Percentiles rank a stretch among this genome's conserved stretches.
phyloP scores from a whole-genome alignment of 371 early-diverging fungal genomes.

The Mucor piriformis region DNA sequence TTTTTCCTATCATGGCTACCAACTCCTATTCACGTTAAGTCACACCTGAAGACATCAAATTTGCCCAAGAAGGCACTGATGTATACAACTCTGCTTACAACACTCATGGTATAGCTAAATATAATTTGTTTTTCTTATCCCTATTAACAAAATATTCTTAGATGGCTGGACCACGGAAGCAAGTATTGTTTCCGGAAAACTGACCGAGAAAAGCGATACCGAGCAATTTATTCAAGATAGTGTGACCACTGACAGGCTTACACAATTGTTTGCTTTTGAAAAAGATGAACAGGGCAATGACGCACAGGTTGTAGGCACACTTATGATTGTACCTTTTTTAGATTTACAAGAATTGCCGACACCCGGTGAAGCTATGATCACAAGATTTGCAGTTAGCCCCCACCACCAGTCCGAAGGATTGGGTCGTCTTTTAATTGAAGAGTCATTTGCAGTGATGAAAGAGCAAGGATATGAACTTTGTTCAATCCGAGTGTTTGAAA shows the following conservation, averaged over 20 bases:
- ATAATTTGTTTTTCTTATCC: not conserved
- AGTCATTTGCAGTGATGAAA: conserved; percentile 39
- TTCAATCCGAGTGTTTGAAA: conserved; percentile 51
- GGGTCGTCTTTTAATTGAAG: conserved; percentile 52
- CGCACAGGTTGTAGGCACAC: conserved; percentile 35
- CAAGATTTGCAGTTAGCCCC: conserved; percentile 54
- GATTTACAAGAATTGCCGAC: conserved; percentile 11
- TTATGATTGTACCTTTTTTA: conserved; percentile 32
- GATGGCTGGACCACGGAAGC: conserved; percentile 54
- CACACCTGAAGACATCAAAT: conserved; percentile 15
- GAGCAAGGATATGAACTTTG: conserved; percentile 34
- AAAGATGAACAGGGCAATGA: conserved; percentile 12
- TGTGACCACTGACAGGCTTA: conserved; percentile 27
- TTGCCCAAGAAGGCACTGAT: conserved; percentile 5
- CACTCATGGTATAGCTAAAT: conserved; percentile 2
- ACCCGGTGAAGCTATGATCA: conserved; percentile 38
- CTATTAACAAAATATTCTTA: not conserved
- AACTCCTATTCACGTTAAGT: conserved; percentile 17
- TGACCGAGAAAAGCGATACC: conserved; percentile 31
- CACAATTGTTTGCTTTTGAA: conserved; percentile 11
- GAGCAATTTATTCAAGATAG: conserved; percentile 18
- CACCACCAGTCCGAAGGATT: conserved; percentile 54
- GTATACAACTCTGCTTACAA: conserved; percentile 22
- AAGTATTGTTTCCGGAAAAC: conserved; percentile 34
- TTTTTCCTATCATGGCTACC: not conserved